A percentile compares a stretch with the other conserved stretches of the same genome.
These are phyloP conservation scores for Yarrowia sp. DNA, from an alignment of 805 yeast genomes.

Conservation along the genomic window DNA sequence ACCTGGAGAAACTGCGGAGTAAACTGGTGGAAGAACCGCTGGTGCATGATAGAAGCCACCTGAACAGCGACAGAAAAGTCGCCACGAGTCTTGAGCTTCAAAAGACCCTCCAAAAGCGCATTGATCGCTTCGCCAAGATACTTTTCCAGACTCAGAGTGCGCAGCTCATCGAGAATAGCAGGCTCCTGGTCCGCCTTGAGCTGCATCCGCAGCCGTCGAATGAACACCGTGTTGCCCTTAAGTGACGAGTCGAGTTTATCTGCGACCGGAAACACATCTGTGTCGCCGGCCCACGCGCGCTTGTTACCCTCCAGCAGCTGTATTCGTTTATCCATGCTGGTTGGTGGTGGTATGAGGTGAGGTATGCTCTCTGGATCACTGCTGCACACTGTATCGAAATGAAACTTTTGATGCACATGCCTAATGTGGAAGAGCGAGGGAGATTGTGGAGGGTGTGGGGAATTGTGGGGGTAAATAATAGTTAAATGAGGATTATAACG, in stretches of 20 bases:
- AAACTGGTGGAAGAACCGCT: constrained; percentile 57
- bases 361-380: background rate
- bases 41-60: constrained; percentile 69
- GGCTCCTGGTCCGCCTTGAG: constrained; percentile 51
- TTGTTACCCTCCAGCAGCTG: constrained; percentile 18
- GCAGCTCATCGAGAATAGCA: constrained; percentile 57
- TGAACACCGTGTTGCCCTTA: constrained; percentile 75
- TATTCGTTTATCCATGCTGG: constrained; percentile 20
- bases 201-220: constrained; percentile 61
- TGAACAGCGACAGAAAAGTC: constrained; percentile 66
- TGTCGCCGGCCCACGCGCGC: constrained; percentile 12
- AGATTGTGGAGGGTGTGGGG: background rate
- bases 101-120: constrained; percentile 60
- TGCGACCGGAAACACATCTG: constrained; percentile 29
- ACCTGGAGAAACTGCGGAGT: constrained; percentile 39
- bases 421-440: background rate
- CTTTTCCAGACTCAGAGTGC: constrained; percentile 62
- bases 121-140: constrained; percentile 67
- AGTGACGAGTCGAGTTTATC: constrained; percentile 58
- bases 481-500: background rate
- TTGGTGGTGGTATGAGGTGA: background rate
- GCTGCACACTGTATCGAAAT: background rate
- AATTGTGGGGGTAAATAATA: no score
- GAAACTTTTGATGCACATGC: background rate
- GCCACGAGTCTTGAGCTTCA: constrained; percentile 48